phyloP scores from a whole-genome alignment of 2,329 filamentous ascomycete species.

The Stachybotrys chlorohalonatus region DNA sequence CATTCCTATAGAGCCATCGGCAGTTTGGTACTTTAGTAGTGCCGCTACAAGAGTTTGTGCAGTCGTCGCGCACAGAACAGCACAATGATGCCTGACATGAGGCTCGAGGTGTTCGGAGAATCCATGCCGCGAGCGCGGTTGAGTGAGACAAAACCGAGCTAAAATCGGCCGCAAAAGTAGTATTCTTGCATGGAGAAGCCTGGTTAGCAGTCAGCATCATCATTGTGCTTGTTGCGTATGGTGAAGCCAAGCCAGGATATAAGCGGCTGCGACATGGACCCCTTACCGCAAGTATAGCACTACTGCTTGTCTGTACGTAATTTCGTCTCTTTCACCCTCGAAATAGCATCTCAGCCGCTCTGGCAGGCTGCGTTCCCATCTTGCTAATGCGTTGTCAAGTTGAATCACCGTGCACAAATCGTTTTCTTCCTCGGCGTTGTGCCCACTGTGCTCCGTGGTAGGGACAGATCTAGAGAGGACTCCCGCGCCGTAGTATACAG shows the following conservation, averaged over 20 bases:
- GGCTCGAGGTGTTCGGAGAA: constrained; percentile 12
- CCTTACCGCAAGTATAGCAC: constrained; percentile 24
- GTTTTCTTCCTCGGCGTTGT: constrained; percentile 7
- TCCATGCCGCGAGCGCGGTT: constrained; percentile 1
- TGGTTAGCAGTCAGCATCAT: constrained; percentile 1
- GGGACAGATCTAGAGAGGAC: constrained; percentile 3
- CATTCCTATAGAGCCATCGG: constrained; percentile 21
- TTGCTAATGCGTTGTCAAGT: constrained; percentile 19
- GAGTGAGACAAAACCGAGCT: constrained; percentile 19
- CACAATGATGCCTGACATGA: constrained; percentile 21
- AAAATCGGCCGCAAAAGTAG: constrained; percentile 22
- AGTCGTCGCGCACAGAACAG: constrained; percentile 22
- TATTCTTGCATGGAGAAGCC: constrained; percentile 24
- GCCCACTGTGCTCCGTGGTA: background rate
- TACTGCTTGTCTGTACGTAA: constrained; percentile 19
- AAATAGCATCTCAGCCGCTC: constrained; percentile 12
- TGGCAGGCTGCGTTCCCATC: constrained; percentile 21
- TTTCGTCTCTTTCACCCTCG: constrained; percentile 10
- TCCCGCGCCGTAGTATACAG: constrained; percentile 14
- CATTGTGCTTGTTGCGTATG: too few species aligned
- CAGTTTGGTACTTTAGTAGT: constrained; percentile 17
- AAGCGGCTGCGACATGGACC: too few species aligned
- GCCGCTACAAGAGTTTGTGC: constrained; percentile 21
- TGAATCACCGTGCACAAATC: constrained; percentile 21
- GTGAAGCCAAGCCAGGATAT: too few species aligned